Conservation (phyloP, 129 eudicot species). For the Oenanthe sinensis region DNA sequence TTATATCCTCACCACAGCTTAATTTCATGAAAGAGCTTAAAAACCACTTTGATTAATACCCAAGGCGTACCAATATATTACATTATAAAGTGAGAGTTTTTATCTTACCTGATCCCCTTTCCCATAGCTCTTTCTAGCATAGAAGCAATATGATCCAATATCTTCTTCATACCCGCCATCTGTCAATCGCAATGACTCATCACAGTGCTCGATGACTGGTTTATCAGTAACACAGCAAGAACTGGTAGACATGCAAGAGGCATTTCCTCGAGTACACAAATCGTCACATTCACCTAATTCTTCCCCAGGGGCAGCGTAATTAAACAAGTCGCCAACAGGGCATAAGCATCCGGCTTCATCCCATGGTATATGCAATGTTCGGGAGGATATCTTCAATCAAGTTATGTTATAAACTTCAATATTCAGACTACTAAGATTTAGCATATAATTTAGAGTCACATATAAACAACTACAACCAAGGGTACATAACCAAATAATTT, state of each 20-base stretch:
- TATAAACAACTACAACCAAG: neutral
- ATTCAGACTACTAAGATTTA: neutral
- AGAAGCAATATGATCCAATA: slow-evolving; percentile 57
- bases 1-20: too few species aligned
- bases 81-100: neutral
- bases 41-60: neutral
- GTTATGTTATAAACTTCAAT: slow-evolving; percentile 3
- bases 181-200: slow-evolving; percentile 41
- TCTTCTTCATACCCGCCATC: slow-evolving; percentile 83
- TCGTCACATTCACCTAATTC: slow-evolving; percentile 28
- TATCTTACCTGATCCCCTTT: slow-evolving; percentile 75
- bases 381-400: slow-evolving; percentile 69
- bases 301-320: slow-evolving; percentile 83
- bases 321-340: slow-evolving; percentile 92
- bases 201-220: slow-evolving; percentile 18
- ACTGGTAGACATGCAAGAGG: slow-evolving; percentile 4
- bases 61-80: neutral
- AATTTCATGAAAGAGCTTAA: neutral
- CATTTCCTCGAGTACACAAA: slow-evolving; percentile 10
- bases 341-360: slow-evolving; percentile 94
- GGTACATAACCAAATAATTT: neutral
- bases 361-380: slow-evolving; percentile 96
- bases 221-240: slow-evolving; percentile 8
- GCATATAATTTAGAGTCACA: slow-evolving; percentile 8
- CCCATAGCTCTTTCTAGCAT: slow-evolving; percentile 57